Conservation (phyloP, 805 yeast species). For the Candida chilensis region DNA sequence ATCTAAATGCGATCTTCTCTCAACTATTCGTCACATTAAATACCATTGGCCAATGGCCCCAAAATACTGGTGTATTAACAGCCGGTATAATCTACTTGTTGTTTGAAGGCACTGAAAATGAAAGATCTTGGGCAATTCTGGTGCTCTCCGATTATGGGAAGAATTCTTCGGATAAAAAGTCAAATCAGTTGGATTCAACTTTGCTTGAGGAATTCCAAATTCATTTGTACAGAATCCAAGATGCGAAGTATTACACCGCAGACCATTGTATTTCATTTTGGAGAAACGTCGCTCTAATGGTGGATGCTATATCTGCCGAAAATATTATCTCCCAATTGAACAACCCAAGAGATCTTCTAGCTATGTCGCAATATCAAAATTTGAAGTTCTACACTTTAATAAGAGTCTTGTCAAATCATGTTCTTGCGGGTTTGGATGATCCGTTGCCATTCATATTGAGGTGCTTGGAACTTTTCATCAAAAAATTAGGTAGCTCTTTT, state of each 20-base stretch:
- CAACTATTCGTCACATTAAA: constrained; percentile 19
- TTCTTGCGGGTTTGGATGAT: constrained; percentile 36
- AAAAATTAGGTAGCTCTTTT: constrained; percentile 29
- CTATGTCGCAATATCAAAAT: constrained; percentile 15
- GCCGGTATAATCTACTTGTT: constrained; percentile 49
- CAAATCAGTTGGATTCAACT: constrained; percentile 18
- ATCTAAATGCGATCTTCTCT: constrained; percentile 25
- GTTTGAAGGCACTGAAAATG: constrained; percentile 41
- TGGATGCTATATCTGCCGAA: constrained; percentile 21
- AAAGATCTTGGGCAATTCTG: constrained; percentile 38
- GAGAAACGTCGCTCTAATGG: constrained; percentile 24
- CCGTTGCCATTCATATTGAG: constrained; percentile 51
- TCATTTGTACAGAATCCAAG: constrained; percentile 45
- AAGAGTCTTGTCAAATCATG: constrained; percentile 37
- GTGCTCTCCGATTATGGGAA: too few species aligned
- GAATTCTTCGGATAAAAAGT: too few species aligned
- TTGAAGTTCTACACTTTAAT: constrained; percentile 24
- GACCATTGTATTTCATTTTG: constrained; percentile 36
- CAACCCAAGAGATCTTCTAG: constrained; percentile 16
- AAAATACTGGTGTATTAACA: constrained; percentile 7
- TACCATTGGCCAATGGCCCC: constrained; percentile 6
- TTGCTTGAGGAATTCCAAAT: constrained; percentile 46
- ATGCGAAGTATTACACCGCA: constrained; percentile 37
- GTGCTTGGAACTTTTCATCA: constrained; percentile 35
- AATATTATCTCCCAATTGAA: constrained; percentile 19